These are phyloP conservation scores for Entomortierella lignicola DNA, from an alignment of 192 early-diverging fungal genomes.

Conservation along the genomic window DNA sequence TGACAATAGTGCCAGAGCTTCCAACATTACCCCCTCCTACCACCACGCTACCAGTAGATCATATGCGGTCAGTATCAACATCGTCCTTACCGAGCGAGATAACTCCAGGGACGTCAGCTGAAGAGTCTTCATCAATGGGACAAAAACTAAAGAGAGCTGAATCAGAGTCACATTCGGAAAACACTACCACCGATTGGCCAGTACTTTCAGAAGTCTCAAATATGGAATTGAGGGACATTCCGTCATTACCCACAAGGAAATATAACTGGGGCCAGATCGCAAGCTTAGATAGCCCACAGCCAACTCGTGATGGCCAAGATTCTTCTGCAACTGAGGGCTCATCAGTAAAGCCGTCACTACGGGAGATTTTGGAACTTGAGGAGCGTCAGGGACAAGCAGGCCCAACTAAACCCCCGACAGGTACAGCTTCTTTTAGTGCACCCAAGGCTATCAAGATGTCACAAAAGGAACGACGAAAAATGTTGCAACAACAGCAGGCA, in stretches of 20 bases:
- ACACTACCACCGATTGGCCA: neutral
- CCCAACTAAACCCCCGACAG: neutral
- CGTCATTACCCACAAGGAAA: slow-evolving; percentile 12
- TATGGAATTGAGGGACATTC: slow-evolving; percentile 18
- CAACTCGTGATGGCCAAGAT: neutral
- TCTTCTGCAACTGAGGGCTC: neutral
- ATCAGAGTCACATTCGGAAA: neutral
- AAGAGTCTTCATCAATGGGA: neutral
- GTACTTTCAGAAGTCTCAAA: slow-evolving; percentile 1
- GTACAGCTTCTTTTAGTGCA: neutral
- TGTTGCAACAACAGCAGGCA: slow-evolving; percentile 30
- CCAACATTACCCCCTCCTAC: neutral
- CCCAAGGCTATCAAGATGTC: slow-evolving; percentile 45
- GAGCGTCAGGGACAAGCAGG: slow-evolving; percentile 19
- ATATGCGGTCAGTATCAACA: neutral
- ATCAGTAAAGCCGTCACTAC: slow-evolving; percentile 36
- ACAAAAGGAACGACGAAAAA: slow-evolving; percentile 48
- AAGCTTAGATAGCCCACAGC: slow-evolving; percentile 2
- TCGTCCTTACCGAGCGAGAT: neutral
- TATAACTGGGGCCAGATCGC: slow-evolving; percentile 20
- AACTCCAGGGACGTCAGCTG: neutral
- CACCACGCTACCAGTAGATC: neutral
- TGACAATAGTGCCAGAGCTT: neutral
- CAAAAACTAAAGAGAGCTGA: neutral
- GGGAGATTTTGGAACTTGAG: slow-evolving; percentile 58